phyloP scores from a whole-genome alignment of 805 yeast species.

The Suhomyces sp. region DNA sequence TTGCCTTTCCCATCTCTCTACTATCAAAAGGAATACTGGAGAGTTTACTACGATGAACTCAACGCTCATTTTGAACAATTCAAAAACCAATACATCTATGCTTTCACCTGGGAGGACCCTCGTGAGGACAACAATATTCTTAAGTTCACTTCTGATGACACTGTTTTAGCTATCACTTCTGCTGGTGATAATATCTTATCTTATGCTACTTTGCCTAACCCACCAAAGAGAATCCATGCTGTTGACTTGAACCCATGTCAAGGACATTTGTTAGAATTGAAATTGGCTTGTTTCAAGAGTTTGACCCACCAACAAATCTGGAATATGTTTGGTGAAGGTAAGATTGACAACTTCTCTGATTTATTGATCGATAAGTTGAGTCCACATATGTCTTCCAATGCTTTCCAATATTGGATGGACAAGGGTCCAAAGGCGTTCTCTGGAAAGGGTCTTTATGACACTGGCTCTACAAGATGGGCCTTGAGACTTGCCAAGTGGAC shows the following conservation, averaged over 20 bases:
- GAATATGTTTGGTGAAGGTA: slow-evolving; percentile 77
- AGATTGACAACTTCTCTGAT: slow-evolving; percentile 46
- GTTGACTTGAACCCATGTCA: slow-evolving; percentile 84
- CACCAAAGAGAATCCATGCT: slow-evolving; percentile 79
- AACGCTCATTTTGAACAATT: slow-evolving; percentile 69
- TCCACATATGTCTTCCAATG: slow-evolving; percentile 73
- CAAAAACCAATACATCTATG: slow-evolving; percentile 76
- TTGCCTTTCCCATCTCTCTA: slow-evolving; percentile 79
- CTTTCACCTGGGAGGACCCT: slow-evolving; percentile 92
- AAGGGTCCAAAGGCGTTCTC: slow-evolving; percentile 62
- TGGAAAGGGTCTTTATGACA: slow-evolving; percentile 64
- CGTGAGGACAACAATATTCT: slow-evolving; percentile 72
- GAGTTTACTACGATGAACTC: slow-evolving; percentile 76
- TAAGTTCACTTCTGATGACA: slow-evolving; percentile 59
- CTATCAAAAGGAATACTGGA: slow-evolving; percentile 74
- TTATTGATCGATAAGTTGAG: slow-evolving; percentile 54
- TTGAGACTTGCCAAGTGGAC: slow-evolving; percentile 62
- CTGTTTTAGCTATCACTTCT: slow-evolving; percentile 79
- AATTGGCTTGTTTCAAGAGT: slow-evolving; percentile 63
- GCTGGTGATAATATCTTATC: slow-evolving; percentile 82
- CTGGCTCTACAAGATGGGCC: slow-evolving; percentile 89
- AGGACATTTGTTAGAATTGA: slow-evolving; percentile 76
- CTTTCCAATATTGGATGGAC: slow-evolving; percentile 77
- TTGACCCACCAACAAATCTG: slow-evolving; percentile 61
- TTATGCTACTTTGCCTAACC: slow-evolving; percentile 67